Conservation (phyloP, 441 rosid genomes). For the Pelargonium citronellum region DNA sequence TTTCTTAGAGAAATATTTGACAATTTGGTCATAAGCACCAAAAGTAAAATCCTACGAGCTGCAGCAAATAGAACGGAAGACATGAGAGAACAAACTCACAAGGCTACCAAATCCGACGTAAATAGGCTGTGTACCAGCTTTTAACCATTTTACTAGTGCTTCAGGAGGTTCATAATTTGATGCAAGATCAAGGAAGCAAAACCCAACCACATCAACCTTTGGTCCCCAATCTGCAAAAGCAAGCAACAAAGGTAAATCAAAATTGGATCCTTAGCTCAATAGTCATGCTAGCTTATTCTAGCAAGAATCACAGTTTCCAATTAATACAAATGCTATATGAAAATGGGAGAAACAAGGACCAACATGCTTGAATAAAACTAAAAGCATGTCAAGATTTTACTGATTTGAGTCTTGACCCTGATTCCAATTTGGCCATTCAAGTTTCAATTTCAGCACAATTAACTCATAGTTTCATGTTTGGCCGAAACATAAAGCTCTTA, state of each 20-base stretch:
- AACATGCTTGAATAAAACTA: neutral
- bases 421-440: constrained; percentile 4
- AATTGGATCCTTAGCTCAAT: constrained; percentile 21
- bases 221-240: constrained; percentile 89
- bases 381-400: neutral
- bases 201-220: constrained; percentile 91
- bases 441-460: neutral
- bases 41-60: neutral
- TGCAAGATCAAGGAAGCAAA: constrained; percentile 97
- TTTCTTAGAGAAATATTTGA: neutral
- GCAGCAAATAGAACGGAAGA: constrained; percentile 1
- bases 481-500: neutral
- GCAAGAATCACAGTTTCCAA: neutral
- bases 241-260: constrained; percentile 14
- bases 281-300: constrained; percentile 7
- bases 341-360: neutral
- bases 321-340: too few species aligned
- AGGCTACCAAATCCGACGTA: constrained; percentile 98
- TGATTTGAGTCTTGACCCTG: neutral
- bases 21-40: neutral
- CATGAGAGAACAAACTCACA: constrained; percentile 45
- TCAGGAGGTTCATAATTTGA: constrained; percentile 94
- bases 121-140: constrained; percentile 82
- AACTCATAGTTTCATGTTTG: neutral
- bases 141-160: constrained; percentile 76